Conservation (phyloP, 164 flowering plant species). For the Protea cynaroides region DNA sequence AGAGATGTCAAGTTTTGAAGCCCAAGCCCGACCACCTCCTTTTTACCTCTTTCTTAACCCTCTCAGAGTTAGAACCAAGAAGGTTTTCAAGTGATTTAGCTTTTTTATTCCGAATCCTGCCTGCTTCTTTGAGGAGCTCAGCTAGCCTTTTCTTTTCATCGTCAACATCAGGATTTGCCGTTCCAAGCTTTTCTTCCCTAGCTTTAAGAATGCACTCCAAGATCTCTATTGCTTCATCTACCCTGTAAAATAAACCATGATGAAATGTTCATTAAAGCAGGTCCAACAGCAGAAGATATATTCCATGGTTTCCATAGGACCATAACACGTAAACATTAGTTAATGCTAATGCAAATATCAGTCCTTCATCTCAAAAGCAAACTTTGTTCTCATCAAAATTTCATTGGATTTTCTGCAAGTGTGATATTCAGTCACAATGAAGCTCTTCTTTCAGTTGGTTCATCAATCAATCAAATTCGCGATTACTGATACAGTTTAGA, state of each 20-base stretch:
- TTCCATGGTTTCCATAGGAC: no score
- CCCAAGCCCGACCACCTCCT: constrained; percentile 86
- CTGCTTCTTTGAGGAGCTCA: constrained; percentile 93
- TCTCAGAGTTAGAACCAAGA: constrained; percentile 69
- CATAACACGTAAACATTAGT: no score
- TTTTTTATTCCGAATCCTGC: constrained; percentile 70
- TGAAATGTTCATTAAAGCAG: background rate
- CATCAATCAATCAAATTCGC: no score
- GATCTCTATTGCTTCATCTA: constrained; percentile 93
- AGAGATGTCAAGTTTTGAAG: constrained; percentile 48
- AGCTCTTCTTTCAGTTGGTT: no score
- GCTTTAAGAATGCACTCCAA: constrained; percentile 81
- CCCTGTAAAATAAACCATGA: constrained; percentile 33
- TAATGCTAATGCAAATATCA: no score
- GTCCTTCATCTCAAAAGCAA: no score
- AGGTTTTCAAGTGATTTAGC: constrained; percentile 90
- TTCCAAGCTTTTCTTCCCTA: constrained; percentile 94
- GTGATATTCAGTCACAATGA: background rate
- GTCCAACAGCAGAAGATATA: background rate
- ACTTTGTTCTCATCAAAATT: no score
- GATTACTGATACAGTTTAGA: no score
- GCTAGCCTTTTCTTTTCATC: constrained; percentile 89
- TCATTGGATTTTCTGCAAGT: background rate
- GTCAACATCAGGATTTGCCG: constrained; percentile 92
- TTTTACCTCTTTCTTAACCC: constrained; percentile 75